Conservation (phyloP, 148 eudicot genomes). For the Simmondsia chinensis region DNA sequence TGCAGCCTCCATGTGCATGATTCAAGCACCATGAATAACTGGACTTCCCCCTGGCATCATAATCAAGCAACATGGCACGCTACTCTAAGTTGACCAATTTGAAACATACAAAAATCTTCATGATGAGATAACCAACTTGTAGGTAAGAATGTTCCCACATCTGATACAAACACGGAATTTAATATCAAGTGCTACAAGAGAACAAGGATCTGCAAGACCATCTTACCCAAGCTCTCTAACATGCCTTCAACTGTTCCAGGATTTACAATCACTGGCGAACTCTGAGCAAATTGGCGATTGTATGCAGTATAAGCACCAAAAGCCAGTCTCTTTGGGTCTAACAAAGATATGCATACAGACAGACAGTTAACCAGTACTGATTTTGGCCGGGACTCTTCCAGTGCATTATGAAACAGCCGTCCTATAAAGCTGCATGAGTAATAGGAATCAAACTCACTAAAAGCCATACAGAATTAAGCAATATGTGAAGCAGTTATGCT, state of each 20-base stretch:
- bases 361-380: slow-evolving; percentile 86
- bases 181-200: too few relatives aligned
- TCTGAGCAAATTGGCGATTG: slow-evolving; percentile 62
- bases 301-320: slow-evolving; percentile 64
- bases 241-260: slow-evolving; percentile 85
- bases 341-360: slow-evolving; percentile 86
- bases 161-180: too few relatives aligned
- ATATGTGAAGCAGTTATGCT: background rate
- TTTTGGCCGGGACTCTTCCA: slow-evolving; percentile 82
- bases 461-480: background rate
- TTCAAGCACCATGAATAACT: too few relatives aligned
- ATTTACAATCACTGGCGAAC: slow-evolving; percentile 47
- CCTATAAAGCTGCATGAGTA: slow-evolving; percentile 57
- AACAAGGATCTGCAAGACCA: too few relatives aligned
- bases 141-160: too few relatives aligned
- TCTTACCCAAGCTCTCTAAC: slow-evolving; percentile 75
- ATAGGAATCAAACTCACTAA: background rate
- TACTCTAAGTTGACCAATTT: too few relatives aligned
- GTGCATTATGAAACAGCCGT: slow-evolving; percentile 75
- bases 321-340: slow-evolving; percentile 78
- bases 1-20: too few relatives aligned
- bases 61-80: too few relatives aligned
- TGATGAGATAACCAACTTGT: too few relatives aligned
- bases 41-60: too few relatives aligned
- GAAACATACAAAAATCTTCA: too few relatives aligned